A percentile compares a stretch with the other conserved stretches of the same genome.
Conservation (phyloP, 495 filamentous ascomycete genomes). For the Trichocladium antarcticum region DNA sequence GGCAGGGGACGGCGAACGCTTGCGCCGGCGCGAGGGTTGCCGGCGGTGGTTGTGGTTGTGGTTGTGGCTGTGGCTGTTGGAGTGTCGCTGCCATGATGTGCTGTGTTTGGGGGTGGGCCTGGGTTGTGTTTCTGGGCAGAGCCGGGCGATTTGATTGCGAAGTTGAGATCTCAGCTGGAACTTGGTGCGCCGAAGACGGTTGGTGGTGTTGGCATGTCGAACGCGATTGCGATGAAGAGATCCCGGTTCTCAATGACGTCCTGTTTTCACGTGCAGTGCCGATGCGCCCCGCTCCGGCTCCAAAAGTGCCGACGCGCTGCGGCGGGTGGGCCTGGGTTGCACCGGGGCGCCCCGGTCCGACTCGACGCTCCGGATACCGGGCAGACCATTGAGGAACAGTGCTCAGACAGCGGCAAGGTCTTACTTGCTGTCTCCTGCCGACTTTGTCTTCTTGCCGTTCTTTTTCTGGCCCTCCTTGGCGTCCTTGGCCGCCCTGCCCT, state of each 20-base stretch:
- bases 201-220: too few relatives aligned
- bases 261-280: conserved; percentile 17
- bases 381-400: too few relatives aligned
- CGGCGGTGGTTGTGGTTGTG: not conserved
- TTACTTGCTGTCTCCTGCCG: conserved; percentile 8
- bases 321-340: too few relatives aligned
- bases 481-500: conserved; percentile 30
- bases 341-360: not conserved
- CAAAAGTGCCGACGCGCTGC: not conserved
- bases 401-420: too few relatives aligned
- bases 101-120: too few relatives aligned
- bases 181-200: too few relatives aligned
- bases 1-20: conserved; percentile 11
- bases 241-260: conserved; percentile 14
- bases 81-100: conserved; percentile 10
- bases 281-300: conserved; percentile 10
- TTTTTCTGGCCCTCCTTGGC: conserved; percentile 19
- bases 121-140: too few relatives aligned
- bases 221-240: not conserved
- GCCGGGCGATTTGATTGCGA: too few relatives aligned
- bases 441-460: conserved; percentile 15
- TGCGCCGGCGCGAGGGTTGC: not conserved
- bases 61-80: not conserved
- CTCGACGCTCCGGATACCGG: too few relatives aligned
- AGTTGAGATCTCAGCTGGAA: too few relatives aligned